Base-by-base conservation (phyloP, 257 asterid genomes). In the Capsicum rhomboideum region DNA sequence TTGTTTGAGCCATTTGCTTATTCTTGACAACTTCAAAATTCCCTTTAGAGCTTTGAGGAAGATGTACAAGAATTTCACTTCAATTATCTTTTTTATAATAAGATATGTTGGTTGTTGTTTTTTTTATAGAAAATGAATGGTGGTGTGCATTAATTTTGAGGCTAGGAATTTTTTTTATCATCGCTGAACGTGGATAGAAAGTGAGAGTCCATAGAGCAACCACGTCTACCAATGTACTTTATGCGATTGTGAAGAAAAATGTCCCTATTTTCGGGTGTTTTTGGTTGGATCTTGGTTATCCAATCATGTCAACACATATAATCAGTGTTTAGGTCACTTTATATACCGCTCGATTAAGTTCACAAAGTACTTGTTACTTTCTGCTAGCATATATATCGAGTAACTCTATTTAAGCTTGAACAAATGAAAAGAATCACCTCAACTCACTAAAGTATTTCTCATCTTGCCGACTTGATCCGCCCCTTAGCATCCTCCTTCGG, bases 1-100 rank as follows among this genome's bases (percentile, higher is more conserved):
- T 93, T 84, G 93, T 88, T 85, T 92, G 98, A 89, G 97, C 95
- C 92, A 87, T 88, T 40, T 58, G 71, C 26, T 78, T 54, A 56
- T 58, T 59, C 80, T 64, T 6, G 14, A 50, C 34, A 49, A 63
- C 31, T 44, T 82, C 10, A 16, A 61, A 53, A 11, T 16, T 82
- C 20, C 34, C 78, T 42, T 53, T 44, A 17, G 50, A 28, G 53
- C 23, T 46, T 28, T 40, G 23, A 37, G 26, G 20, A 79, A 64
- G 37, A 37, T 6, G 26, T 37, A 64, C 78, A 3, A 26, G 78
- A 40, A 49, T 44, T 64, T 0, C 54, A 82, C 34, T 67, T 50
- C 79, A 64, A 67, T 56, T 37, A 56, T 37, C n/a, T 59, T 21
- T 20, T 63, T 31, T 31, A 64, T 64, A 40, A 5, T 40, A 42